A percentile compares a stretch with the other conserved stretches of the same genome.
These are phyloP conservation scores for Rhizophlyctis rosea DNA, from an alignment of 192 early-diverging fungal species.

Conservation along the genomic window DNA sequence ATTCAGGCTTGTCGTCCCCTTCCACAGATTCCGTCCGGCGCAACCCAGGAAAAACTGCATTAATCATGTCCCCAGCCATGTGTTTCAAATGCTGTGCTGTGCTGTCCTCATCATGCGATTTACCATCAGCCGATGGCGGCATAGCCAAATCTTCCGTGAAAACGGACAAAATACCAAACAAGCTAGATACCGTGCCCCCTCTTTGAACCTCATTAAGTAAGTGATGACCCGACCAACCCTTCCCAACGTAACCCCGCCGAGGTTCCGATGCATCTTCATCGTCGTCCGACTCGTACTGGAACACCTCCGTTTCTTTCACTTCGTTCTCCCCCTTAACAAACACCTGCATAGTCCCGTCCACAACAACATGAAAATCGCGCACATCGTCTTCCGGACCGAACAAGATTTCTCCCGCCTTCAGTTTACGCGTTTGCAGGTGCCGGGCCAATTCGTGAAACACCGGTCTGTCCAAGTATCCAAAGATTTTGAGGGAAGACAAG, in stretches of 20 bases:
- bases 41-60: constrained; percentile 26
- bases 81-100: constrained; percentile 3
- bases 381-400: constrained; percentile 61
- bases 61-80: constrained; percentile 6
- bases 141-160: constrained; percentile 67
- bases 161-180: constrained; percentile 89
- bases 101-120: neutral
- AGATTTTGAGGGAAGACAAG: constrained; percentile 76
- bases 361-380: constrained; percentile 87
- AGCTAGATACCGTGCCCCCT: constrained; percentile 86
- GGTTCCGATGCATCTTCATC: constrained; percentile 23
- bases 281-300: constrained; percentile 31
- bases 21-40: constrained; percentile 8
- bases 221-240: constrained; percentile 47
- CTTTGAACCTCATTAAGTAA: constrained; percentile 85
- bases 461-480: constrained; percentile 94
- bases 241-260: constrained; percentile 9
- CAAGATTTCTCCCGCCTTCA: constrained; percentile 49
- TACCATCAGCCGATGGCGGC: neutral
- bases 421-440: constrained; percentile 68
- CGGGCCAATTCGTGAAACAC: constrained; percentile 95
- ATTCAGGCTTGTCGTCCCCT: neutral
- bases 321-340: constrained; percentile 62
- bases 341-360: constrained; percentile 91
- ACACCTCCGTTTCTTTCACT: constrained; percentile 20